Percentiles rank a stretch among this genome's conserved stretches.
Evolutionary conservation across 2,329 filamentous ascomycete genomes (phyloP).

Genomic region (Fusarium illudens): DNA sequence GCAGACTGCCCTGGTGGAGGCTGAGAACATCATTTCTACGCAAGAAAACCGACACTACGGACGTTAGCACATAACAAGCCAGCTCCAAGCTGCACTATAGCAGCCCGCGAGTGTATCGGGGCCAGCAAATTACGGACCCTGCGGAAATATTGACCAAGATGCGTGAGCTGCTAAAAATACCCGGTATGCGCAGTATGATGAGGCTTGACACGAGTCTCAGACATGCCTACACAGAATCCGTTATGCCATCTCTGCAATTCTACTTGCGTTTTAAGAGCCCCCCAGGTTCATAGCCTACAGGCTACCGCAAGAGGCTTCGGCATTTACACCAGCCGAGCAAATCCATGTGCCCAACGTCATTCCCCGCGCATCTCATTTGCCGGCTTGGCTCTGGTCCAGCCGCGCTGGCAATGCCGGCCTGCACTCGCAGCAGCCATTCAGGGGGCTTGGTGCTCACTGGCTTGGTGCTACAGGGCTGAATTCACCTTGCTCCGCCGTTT

Average conservation of each 20-base stretch:
- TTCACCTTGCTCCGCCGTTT: neutral
- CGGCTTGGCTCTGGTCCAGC: neutral
- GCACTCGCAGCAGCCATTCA: neutral
- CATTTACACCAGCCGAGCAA: neutral
- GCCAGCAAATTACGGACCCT: neutral
- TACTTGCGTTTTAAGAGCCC: neutral
- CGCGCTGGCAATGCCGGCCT: neutral
- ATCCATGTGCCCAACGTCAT: neutral
- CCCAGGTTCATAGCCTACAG: neutral
- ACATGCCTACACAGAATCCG: neutral
- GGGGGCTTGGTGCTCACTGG: neutral
- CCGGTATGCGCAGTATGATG: neutral
- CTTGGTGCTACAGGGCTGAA: neutral
- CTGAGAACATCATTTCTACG: neutral
- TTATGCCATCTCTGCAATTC: neutral
- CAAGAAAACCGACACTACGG: too few species aligned
- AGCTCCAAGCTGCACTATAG: neutral
- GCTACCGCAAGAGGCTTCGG: neutral
- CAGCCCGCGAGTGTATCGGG: neutral
- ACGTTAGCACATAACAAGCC: neutral
- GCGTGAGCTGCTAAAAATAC: neutral
- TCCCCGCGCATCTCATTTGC: neutral
- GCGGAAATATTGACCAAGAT: neutral
- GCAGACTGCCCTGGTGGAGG: neutral
- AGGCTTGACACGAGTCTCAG: neutral